A percentile compares a stretch with the other conserved stretches of the same genome.
Conservation (phyloP, 768 basidiomycete species). For the Lactifluus hygrophoroides region DNA sequence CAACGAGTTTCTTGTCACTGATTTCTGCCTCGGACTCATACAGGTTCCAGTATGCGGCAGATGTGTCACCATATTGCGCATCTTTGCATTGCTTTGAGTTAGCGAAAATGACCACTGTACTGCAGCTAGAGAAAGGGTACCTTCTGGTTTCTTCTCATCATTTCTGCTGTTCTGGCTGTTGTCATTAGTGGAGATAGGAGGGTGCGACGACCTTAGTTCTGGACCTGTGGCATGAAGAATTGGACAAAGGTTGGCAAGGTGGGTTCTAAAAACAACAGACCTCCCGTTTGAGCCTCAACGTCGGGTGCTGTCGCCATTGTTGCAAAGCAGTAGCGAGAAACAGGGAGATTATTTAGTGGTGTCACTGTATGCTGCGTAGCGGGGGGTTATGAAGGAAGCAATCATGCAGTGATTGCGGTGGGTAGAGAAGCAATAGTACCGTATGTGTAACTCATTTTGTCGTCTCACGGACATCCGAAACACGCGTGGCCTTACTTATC, state of each 20-base stretch:
- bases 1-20: slow-evolving; percentile 9
- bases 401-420: too few species aligned
- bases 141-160: background rate
- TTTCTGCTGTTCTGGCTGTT: background rate
- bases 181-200: background rate
- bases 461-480: too few species aligned
- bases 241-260: background rate
- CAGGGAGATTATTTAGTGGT: background rate
- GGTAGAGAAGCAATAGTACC: too few species aligned
- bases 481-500: too few species aligned
- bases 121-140: background rate
- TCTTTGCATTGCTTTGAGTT: background rate
- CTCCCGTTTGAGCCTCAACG: background rate
- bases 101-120: background rate
- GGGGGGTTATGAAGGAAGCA: too few species aligned
- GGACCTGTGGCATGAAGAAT: background rate
- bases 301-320: background rate
- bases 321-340: background rate
- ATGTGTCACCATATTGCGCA: slow-evolving; percentile 6
- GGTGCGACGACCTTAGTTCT: background rate
- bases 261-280: background rate
- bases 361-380: background rate
- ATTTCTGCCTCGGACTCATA: slow-evolving; percentile 12
- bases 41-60: slow-evolving; percentile 14
- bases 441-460: too few species aligned